Conservation (phyloP, 2,329 filamentous ascomycete species). For the Rutstroemia sp. region DNA sequence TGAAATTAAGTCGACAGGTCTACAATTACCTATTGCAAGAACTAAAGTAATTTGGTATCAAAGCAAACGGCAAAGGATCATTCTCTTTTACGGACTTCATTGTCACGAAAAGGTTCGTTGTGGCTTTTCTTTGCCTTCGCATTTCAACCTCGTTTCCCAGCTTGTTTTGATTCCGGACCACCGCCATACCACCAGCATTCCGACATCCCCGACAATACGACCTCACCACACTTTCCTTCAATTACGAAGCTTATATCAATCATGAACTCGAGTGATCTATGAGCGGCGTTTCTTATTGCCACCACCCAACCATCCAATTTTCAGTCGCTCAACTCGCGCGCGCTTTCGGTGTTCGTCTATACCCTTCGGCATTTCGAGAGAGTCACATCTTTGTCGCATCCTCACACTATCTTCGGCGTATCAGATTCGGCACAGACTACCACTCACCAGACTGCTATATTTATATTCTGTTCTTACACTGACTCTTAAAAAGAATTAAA, state of each 20-base stretch:
- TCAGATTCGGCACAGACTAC: conserved; percentile 16
- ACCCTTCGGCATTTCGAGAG: not conserved
- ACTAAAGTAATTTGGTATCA: not conserved
- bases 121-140: not conserved
- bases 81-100: conserved; percentile 3
- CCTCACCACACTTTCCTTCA: not conserved
- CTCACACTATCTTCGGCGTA: conserved; percentile 8
- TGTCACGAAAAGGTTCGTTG: conserved; percentile 9
- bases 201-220: not conserved
- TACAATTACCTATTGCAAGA: not conserved
- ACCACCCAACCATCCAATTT: not conserved
- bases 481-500: conserved; percentile 14
- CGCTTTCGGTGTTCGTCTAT: not conserved
- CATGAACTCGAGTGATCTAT: not conserved
- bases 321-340: not conserved
- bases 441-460: conserved; percentile 2
- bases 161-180: conserved; percentile 1
- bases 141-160: not conserved
- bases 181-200: not conserved
- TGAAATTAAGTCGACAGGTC: not conserved
- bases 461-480: conserved; percentile 9
- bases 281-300: not conserved
- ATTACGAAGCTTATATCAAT: not conserved
- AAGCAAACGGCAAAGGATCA: not conserved
- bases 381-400: conserved; percentile 5